These are phyloP conservation scores for Raphanus sativus DNA, from an alignment of 345 rosid species.

Conservation along the genomic window DNA sequence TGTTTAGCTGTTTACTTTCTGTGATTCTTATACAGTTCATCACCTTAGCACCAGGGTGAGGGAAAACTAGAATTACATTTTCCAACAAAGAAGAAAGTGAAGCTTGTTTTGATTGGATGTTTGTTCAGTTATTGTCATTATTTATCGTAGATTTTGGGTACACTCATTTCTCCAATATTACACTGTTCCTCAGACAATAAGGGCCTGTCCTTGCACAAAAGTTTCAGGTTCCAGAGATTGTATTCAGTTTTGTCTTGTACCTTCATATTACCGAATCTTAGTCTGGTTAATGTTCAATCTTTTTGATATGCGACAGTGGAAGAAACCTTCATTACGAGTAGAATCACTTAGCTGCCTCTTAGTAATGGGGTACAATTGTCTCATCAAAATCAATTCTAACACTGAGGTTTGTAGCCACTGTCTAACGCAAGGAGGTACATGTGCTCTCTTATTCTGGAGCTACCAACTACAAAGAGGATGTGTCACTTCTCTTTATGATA, in stretches of 20 bases:
- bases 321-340: no score
- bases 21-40: constrained; percentile 7
- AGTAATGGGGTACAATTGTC: neutral
- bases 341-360: no score
- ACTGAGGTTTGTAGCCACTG: no score
- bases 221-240: neutral
- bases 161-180: neutral
- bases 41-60: constrained; percentile 13
- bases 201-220: neutral
- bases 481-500: no score
- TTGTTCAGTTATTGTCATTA: constrained; percentile 19
- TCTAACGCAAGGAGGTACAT: no score
- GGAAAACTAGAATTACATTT: constrained; percentile 18
- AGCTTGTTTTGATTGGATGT: constrained; percentile 22
- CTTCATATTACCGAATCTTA: neutral
- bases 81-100: constrained; percentile 14
- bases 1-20: constrained; percentile 20
- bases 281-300: neutral
- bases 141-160: constrained; percentile 14
- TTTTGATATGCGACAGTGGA: no score
- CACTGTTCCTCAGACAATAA: neutral
- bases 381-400: constrained; percentile 5
- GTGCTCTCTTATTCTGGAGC: no score
- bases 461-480: no score
- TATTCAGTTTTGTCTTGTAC: neutral